phyloP scores from a whole-genome alignment of 208 protist genomes.

The Leishmania tarentolae region DNA sequence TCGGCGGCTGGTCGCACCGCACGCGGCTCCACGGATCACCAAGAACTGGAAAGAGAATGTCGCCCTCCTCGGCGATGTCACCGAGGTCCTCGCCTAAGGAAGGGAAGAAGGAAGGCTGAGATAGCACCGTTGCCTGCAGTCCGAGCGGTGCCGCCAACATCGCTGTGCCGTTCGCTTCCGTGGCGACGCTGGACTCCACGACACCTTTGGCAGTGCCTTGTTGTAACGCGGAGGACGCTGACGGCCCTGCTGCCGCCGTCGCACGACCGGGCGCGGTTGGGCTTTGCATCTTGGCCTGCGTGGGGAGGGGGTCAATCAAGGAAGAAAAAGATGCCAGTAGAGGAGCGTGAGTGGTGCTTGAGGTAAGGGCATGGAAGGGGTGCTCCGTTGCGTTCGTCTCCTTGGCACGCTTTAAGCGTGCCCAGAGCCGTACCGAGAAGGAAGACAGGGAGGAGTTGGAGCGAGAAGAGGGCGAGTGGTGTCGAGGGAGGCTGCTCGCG shows the following conservation, averaged over 20 bases:
- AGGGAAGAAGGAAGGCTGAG: constrained; percentile 46
- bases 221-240: constrained; percentile 1
- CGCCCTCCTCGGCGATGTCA: constrained; percentile 57
- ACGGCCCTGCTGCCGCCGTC: not conserved
- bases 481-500: not conserved
- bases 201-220: not conserved
- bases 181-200: not conserved
- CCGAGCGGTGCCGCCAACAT: constrained; percentile 56
- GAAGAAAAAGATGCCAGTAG: not conserved
- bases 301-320: not conserved
- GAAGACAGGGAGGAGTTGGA: not conserved
- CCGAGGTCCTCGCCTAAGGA: constrained; percentile 34
- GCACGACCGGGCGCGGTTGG: not conserved
- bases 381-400: not conserved
- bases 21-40: constrained; percentile 27
- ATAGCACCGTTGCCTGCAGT: constrained; percentile 58
- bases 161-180: constrained; percentile 32
- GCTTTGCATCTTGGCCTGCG: not conserved
- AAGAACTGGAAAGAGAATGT: constrained; percentile 72
- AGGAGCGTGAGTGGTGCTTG: not conserved
- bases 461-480: not conserved
- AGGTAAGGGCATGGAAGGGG: not conserved
- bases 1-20: not conserved
- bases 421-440: not conserved
- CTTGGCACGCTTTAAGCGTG: too few species aligned